A percentile compares a stretch with the other conserved stretches of the same genome.
These are phyloP conservation scores for Sesbania bispinosa DNA, from an alignment of 306 rosid genomes.

Conservation along the genomic window DNA sequence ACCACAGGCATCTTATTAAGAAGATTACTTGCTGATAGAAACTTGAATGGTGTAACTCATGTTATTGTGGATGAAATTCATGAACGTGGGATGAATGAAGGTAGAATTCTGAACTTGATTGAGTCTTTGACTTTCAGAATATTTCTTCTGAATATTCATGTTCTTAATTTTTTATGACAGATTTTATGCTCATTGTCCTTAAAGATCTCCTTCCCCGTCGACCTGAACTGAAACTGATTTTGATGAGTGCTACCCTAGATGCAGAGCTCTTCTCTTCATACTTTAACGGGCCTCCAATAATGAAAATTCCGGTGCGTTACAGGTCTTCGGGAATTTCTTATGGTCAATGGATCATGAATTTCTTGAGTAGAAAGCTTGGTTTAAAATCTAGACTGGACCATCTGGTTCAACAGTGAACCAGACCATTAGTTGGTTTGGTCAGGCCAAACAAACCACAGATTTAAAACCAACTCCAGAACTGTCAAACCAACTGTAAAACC, in stretches of 20 bases:
- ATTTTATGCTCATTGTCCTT: slow-evolving; percentile 85
- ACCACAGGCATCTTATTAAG: slow-evolving; percentile 90
- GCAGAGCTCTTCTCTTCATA: slow-evolving; percentile 79
- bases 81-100: slow-evolving; percentile 97
- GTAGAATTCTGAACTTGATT: slow-evolving; percentile 39
- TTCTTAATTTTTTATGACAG: slow-evolving; percentile 48
- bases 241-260: slow-evolving; percentile 93
- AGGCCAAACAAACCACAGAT: neutral
- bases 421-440: neutral
- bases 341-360: neutral
- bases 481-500: neutral
- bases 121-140: slow-evolving; percentile 15
- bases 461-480: neutral
- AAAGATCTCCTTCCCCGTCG: slow-evolving; percentile 83
- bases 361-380: neutral
- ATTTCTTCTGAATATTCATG: slow-evolving; percentile 28
- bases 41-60: slow-evolving; percentile 73
- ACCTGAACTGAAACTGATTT: slow-evolving; percentile 72
- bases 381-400: neutral
- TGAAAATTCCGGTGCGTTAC: slow-evolving; percentile 60
- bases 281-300: slow-evolving; percentile 53
- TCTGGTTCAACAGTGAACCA: neutral
- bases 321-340: neutral
- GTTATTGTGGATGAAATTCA: slow-evolving; percentile 93
- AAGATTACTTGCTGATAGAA: slow-evolving; percentile 84